phyloP scores from a whole-genome alignment of 2,329 filamentous ascomycete genomes.

The Colletotrichum sp. region DNA sequence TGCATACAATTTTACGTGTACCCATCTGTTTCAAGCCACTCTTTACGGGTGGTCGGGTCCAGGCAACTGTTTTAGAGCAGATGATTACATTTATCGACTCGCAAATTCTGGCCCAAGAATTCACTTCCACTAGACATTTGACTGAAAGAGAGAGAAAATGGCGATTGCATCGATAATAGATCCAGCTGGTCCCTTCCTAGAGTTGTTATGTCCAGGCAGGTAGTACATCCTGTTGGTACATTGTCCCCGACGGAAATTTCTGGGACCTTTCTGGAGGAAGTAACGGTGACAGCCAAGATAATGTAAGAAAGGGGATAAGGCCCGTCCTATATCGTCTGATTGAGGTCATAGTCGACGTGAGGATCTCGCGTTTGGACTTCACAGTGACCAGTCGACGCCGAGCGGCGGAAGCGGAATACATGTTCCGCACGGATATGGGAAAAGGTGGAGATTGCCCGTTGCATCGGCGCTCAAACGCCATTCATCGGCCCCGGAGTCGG shows the following conservation, averaged over 20 bases:
- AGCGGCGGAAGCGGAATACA: not conserved
- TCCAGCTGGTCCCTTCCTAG: not conserved
- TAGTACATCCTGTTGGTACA: not conserved
- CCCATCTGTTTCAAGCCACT: not conserved
- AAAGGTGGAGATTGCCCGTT: not conserved
- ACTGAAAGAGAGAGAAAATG: too few relatives aligned
- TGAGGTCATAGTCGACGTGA: fast-evolving
- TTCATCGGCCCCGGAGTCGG: not conserved
- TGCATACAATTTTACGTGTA: too few relatives aligned
- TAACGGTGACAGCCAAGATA: not conserved
- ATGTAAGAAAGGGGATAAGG: not conserved
- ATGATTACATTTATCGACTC: not conserved
- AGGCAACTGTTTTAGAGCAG: not conserved
- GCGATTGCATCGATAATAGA: not conserved
- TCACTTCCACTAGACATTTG: not conserved
- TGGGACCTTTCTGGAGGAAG: not conserved
- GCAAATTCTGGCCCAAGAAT: not conserved
- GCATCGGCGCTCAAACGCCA: not conserved
- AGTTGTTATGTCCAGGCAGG: not conserved
- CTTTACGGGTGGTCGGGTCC: fast-evolving
- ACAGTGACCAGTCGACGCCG: not conserved
- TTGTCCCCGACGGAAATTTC: too few relatives aligned
- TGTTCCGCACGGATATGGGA: not conserved
- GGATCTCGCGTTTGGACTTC: not conserved
- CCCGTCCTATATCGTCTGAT: not conserved